These are phyloP conservation scores for Acacia crassicarpa DNA, from an alignment of 306 rosid species.

Conservation along the genomic window DNA sequence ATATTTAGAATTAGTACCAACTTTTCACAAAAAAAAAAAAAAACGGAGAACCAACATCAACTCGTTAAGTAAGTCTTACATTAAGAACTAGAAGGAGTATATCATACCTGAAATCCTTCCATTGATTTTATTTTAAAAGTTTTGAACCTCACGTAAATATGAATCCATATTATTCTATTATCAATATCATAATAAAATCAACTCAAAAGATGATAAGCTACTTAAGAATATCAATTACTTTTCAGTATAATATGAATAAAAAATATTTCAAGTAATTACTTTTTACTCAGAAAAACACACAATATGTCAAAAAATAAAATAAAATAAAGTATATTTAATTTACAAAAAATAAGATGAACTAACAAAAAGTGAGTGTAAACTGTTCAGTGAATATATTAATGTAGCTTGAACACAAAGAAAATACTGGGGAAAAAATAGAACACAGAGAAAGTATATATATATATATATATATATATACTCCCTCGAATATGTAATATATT, in stretches of 20 bases:
- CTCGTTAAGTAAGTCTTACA: too few species aligned
- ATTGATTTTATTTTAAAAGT: neutral
- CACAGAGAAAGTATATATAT: too few species aligned
- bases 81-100: too few species aligned
- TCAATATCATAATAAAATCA: neutral
- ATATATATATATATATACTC: too few species aligned
- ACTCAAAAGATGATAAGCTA: neutral
- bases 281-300: neutral
- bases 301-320: neutral
- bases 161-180: neutral
- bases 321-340: neutral
- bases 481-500: too few species aligned
- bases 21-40: too few species aligned
- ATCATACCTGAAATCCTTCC: neutral
- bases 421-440: neutral
- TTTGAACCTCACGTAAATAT: neutral
- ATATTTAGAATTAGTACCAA: too few species aligned
- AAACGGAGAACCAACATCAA: too few species aligned
- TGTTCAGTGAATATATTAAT: neutral
- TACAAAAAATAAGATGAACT: neutral
- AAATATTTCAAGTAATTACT: neutral
- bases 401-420: neutral
- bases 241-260: neutral
- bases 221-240: neutral
- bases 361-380: neutral